phyloP scores from a whole-genome alignment of 164 flowering plant species.

The Macadamia integrifolia region DNA sequence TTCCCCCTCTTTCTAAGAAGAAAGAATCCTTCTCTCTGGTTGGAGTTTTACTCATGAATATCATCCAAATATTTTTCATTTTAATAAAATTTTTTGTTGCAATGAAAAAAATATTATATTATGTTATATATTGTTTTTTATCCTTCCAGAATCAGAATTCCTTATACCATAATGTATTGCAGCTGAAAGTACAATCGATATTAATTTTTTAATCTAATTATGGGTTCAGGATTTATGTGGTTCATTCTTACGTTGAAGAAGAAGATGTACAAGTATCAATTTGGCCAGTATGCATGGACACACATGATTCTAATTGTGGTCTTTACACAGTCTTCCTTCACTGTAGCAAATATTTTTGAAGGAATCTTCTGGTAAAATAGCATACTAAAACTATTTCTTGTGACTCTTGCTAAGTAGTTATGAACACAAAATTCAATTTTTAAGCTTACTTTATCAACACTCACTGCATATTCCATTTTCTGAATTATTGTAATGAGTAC shows the following conservation, averaged over 20 bases:
- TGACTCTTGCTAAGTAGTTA: not conserved
- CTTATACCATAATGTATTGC: not conserved
- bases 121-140: not conserved
- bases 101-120: not conserved
- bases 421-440: not conserved
- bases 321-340: slow-evolving; percentile 84
- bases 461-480: not conserved
- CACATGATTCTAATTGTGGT: slow-evolving; percentile 98
- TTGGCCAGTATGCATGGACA: slow-evolving; percentile 98
- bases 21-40: not conserved
- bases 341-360: slow-evolving; percentile 92
- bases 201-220: not conserved
- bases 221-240: slow-evolving; percentile 82
- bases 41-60: too few species aligned
- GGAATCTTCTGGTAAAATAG: slow-evolving; percentile 86
- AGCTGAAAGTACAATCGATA: slow-evolving; percentile 4
- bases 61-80: not conserved
- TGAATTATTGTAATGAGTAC: not conserved
- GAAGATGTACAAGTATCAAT: slow-evolving; percentile 99
- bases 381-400: not conserved
- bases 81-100: too few species aligned
- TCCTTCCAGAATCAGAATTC: not conserved
- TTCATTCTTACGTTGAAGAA: slow-evolving; percentile 91
- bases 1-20: not conserved
- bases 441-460: not conserved